Conservation (phyloP, 352 stramenopile species). For the Pythium monospermum region DNA sequence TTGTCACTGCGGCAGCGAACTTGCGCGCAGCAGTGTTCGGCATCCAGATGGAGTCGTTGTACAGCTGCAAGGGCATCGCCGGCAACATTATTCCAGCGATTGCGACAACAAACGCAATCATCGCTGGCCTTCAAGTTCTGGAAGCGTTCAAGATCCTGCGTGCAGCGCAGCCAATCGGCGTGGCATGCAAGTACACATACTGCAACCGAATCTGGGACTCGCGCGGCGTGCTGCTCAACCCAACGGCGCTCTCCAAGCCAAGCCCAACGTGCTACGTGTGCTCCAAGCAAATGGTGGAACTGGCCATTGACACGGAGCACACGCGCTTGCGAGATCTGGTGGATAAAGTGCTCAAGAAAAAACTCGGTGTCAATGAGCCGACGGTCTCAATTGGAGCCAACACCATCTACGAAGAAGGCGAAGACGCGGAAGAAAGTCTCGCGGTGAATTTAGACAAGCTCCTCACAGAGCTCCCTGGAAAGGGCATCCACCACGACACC, state of each 20-base stretch:
- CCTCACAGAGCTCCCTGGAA: constrained; percentile 83
- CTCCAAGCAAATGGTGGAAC: constrained; percentile 87
- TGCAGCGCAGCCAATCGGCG: constrained; percentile 49
- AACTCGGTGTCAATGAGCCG: constrained; percentile 87
- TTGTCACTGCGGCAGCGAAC: constrained; percentile 97
- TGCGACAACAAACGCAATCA: constrained; percentile 99
- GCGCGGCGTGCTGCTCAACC: constrained; percentile 90
- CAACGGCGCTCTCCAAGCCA: constrained; percentile 82
- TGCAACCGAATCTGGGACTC: constrained; percentile 90
- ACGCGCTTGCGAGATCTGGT: constrained; percentile 79
- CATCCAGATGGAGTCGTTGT: constrained; percentile 82
- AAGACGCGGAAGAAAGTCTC: constrained; percentile 84
- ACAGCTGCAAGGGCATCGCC: constrained; percentile 97
- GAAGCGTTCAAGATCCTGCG: constrained; percentile 82
- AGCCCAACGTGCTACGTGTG: constrained; percentile 97
- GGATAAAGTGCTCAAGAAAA: constrained; percentile 81
- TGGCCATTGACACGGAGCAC: constrained; percentile 87
- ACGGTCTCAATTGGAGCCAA: constrained; percentile 82
- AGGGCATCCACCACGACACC: constrained; percentile 90
- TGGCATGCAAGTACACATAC: constrained; percentile 91
- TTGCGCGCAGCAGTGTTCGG: constrained; percentile 88
- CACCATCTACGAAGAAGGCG: constrained; percentile 95
- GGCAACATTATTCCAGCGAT: constrained; percentile 99
- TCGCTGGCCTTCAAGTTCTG: constrained; percentile 92
- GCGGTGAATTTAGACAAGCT: constrained; percentile 87